These are phyloP conservation scores for Samsoniella hepiali DNA, from an alignment of 2,329 filamentous ascomycete genomes.

Conservation along the genomic window DNA sequence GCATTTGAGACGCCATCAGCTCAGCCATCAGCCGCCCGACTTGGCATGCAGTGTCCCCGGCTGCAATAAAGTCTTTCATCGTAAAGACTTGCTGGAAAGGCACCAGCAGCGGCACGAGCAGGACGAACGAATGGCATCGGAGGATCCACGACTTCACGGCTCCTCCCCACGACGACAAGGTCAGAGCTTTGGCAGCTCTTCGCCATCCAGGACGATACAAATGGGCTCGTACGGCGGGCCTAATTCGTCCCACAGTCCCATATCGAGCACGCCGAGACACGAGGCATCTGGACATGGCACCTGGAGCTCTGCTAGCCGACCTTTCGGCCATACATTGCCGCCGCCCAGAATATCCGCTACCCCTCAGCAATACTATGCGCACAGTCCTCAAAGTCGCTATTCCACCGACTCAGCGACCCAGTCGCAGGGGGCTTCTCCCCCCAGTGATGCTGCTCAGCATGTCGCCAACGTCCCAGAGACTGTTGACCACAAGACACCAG, in stretches of 20 bases:
- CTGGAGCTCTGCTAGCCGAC: conserved; percentile 10
- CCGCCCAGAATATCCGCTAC: conserved; percentile 13
- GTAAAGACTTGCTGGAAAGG: conserved; percentile 57
- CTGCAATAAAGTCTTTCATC: conserved; percentile 57
- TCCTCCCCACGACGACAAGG: conserved; percentile 1
- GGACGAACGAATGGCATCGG: conserved; percentile 29
- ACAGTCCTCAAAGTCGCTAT: conserved; percentile 8
- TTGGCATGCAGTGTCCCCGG: conserved; percentile 50
- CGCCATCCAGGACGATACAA: conserved; percentile 22
- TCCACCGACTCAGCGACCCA: background rate
- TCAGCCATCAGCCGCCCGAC: conserved; percentile 55
- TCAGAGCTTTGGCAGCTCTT: conserved; percentile 20
- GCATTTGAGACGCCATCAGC: conserved; percentile 60
- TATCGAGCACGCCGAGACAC: conserved; percentile 17
- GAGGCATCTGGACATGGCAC: background rate
- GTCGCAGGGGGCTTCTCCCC: background rate
- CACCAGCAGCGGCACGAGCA: conserved; percentile 48
- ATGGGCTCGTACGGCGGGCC: conserved; percentile 19
- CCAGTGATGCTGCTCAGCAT: background rate
- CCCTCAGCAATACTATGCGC: conserved; percentile 13
- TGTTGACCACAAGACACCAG: conserved; percentile 19
- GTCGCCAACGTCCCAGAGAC: background rate
- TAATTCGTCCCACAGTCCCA: conserved; percentile 11
- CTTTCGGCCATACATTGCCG: conserved; percentile 16
- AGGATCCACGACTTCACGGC: background rate